These are phyloP conservation scores for Ammopiptanthus mongolicus DNA, from an alignment of 306 rosid genomes.

Conservation along the genomic window DNA sequence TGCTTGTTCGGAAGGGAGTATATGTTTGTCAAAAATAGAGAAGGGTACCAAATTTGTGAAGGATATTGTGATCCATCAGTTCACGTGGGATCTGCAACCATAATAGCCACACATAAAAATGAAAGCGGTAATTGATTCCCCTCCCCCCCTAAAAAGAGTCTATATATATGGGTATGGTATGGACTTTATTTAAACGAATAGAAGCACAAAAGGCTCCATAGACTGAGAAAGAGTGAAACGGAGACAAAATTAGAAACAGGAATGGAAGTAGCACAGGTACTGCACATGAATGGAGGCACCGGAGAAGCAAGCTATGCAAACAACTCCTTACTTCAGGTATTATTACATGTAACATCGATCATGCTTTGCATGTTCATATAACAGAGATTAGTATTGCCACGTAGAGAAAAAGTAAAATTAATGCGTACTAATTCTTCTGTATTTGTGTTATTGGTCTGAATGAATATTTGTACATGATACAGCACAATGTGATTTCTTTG, in stretches of 20 bases:
- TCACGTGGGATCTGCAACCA: no score
- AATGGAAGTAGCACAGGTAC: slow-evolving; percentile 24
- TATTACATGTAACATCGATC: no score
- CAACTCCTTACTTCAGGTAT: slow-evolving; percentile 34
- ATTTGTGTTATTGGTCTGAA: not conserved
- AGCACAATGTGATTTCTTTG: slow-evolving; percentile 36
- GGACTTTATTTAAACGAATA: not conserved
- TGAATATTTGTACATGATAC: not conserved
- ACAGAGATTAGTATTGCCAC: not conserved
- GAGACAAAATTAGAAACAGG: not conserved
- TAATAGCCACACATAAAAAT: no score
- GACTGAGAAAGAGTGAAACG: not conserved
- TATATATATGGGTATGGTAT: not conserved
- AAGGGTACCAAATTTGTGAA: no score
- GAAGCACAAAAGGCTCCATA: not conserved
- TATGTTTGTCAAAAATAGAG: no score
- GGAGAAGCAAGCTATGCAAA: slow-evolving; percentile 36
- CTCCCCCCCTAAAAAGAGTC: no score
- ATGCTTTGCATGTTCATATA: not conserved
- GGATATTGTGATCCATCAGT: no score
- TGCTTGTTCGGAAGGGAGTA: no score
- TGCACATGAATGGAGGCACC: slow-evolving; percentile 35
- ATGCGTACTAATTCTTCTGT: not conserved
- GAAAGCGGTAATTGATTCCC: no score
- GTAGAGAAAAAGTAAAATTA: no score